Percentiles rank a stretch among this genome's conserved stretches.
These are phyloP conservation scores for Trichophyton verrucosum DNA, from an alignment of 2,329 filamentous ascomycete genomes.

Conservation along the genomic window DNA sequence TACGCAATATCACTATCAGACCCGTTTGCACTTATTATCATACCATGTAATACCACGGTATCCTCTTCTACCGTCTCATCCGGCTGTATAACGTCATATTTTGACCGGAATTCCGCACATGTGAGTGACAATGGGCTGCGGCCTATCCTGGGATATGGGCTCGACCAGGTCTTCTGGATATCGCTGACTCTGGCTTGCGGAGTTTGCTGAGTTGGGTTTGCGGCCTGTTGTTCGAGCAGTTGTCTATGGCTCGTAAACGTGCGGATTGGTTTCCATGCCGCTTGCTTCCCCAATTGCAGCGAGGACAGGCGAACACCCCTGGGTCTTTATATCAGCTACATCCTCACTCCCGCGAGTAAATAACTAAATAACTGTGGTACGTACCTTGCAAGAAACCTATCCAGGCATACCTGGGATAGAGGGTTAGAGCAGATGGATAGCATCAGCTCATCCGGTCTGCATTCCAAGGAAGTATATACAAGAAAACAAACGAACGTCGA, in stretches of 20 bases:
- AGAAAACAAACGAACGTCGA: background rate
- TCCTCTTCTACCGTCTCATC: constrained; percentile 31
- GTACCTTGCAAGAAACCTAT: constrained; percentile 25
- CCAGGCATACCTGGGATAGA: constrained; percentile 23
- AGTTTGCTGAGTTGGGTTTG: background rate
- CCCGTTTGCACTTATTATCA: constrained; percentile 15
- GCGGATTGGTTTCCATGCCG: background rate
- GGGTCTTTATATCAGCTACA: background rate
- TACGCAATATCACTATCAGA: constrained; percentile 2
- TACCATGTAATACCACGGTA: constrained; percentile 33
- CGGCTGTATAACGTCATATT: constrained; percentile 26
- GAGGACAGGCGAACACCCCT: background rate
- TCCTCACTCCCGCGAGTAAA: background rate
- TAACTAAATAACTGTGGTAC: constrained; percentile 9
- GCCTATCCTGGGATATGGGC: constrained; percentile 30
- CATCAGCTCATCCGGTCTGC: constrained; percentile 21
- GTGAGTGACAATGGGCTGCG: constrained; percentile 22
- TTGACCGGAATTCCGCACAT: constrained; percentile 27
- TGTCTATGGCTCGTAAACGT: background rate
- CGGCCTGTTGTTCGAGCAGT: background rate
- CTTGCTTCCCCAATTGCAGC: background rate
- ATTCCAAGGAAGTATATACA: background rate
- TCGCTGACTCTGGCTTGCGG: constrained; percentile 23
- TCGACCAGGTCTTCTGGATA: constrained; percentile 23
- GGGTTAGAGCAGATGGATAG: constrained; percentile 27